These are phyloP conservation scores for Backusella luteola DNA, from an alignment of 192 early-diverging fungal species.

Conservation along the genomic window DNA sequence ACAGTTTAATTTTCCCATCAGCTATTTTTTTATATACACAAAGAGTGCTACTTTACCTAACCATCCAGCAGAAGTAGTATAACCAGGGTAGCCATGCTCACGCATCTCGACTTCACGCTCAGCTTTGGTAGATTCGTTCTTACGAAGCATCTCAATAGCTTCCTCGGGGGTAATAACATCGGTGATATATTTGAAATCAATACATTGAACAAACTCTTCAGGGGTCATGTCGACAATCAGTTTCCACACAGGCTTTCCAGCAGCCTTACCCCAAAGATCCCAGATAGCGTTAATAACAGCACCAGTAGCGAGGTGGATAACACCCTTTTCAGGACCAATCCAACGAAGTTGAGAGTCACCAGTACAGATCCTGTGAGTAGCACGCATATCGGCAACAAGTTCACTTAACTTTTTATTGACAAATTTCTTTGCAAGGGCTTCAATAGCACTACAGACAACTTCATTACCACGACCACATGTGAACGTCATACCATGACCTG, in stretches of 20 bases:
- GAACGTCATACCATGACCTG: conserved; percentile 41
- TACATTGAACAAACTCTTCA: conserved; percentile 39
- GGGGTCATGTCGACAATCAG: conserved; percentile 42
- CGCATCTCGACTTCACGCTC: conserved; percentile 34
- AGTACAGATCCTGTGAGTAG: conserved; percentile 33
- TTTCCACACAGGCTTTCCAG: conserved; percentile 44
- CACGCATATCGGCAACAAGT: conserved; percentile 31
- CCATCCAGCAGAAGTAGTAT: conserved; percentile 45
- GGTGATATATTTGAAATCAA: conserved; percentile 47
- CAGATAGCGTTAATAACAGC: conserved; percentile 48
- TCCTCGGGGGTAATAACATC: conserved; percentile 43
- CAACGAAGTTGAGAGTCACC: conserved; percentile 40
- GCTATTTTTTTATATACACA: neutral
- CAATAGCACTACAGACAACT: conserved; percentile 33
- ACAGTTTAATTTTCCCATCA: neutral
- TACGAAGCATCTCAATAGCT: conserved; percentile 39
- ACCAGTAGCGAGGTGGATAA: conserved; percentile 39
- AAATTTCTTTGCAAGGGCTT: conserved; percentile 36
- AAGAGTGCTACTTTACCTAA: conserved; percentile 25
- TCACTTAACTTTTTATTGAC: conserved; percentile 25
- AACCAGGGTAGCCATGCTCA: conserved; percentile 39
- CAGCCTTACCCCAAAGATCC: conserved; percentile 46
- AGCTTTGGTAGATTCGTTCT: conserved; percentile 39
- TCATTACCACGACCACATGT: conserved; percentile 40
- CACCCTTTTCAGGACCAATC: conserved; percentile 47